Evolutionary conservation across 257 asterid genomes (phyloP), one percentile per base, ranked within the genome.

Genomic region (Plantago ovata): DNA sequence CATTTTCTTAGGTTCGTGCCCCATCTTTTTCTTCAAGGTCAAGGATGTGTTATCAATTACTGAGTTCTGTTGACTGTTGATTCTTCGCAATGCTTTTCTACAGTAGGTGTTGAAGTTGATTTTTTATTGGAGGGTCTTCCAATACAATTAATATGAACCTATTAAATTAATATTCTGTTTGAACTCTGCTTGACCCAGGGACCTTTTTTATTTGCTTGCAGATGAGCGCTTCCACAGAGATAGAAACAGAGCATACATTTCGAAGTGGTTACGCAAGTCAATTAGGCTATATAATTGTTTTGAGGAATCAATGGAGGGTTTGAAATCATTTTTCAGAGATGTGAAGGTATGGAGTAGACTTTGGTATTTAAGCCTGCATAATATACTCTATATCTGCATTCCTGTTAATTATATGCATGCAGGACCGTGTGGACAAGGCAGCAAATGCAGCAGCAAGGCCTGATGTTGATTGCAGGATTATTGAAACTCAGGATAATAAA

Each of bases 221-320:
- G 98, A 92, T 72, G 95, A 89, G 76, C 95, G 98, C 47, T 82
- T 88, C 68, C 84, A 79, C 56, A 78, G 75, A 68, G 95, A 81
- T 43, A 80, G 95, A 75, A 92, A 84, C 70, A 75, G 84, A 77
- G 69, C 82, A 69, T 73, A 77, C 77, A 72, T 88, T 58, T 92
- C 98, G 62, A 92, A 86, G 84, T 92, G 98, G 98, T 65, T 92
- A 72, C 89, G 98, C 69, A 89, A 83, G 60, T 85, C 97, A 20
- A 75, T 92, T 66, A 82, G 75, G 72, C 80, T 75, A 59, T 86
- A 79, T 64, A 81, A 62, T 68, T 39, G 64, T 77, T 82, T 88
- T 69, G 91, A 82, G 51, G 83, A 79, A 43, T 82, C 98, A 56
- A 45, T 92, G 24, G 79, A 82, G 15, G 76, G 85, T 52, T 72